Evolutionary conservation across 805 yeast species (phyloP), one percentile per base, ranked within the genome.

Genomic region (Candida gorgasii): DNA sequence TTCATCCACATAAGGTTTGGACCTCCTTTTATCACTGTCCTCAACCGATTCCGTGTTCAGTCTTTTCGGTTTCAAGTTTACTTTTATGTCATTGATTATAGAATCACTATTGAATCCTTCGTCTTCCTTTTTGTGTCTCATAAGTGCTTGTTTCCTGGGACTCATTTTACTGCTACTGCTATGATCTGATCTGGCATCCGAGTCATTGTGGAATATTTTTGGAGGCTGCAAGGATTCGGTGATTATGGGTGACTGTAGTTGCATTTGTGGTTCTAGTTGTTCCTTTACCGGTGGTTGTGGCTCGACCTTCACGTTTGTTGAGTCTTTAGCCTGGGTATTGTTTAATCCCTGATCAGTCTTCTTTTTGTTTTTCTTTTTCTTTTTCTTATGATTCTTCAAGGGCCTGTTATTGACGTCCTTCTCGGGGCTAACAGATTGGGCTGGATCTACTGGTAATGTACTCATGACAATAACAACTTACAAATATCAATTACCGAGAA

Each of bases 111-210:
- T 41, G 4, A 52, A 47, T 2, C 50, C 47, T 11, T 55, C 65
- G 44, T 51, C 61, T 40, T 58, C 61, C 36, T 55, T 57, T 34
- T 65, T 65, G 51, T 69, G 61, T 36, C 75, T 54, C 66, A 65
- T 58, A 4, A 69, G 50, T 7, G 72, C 50, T 50, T 64, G 71
- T 49, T 58, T 65, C 13, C 75, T 50, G 8, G 75, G 75, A 39
- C 71, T 64, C 50, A 58, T 30, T 22, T 23, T 20, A 34, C 36
- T 22, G 20, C 28, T 32, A 9, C 30, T 17, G 16, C 28, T 34
- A 22, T 20, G n/a, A 19, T 34, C 40, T 4, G 40, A 28, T 18
- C 17, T 39, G 4, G 29, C 4, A 22, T 34, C 37, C 3, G 37
- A 34, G 14, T 34, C 37, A 12, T 18, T 17, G 26, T 26, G 15